Percentiles rank a stretch among this genome's conserved stretches.
These are phyloP conservation scores for Pseudocercospora vitis DNA, from an alignment of 2,329 filamentous ascomycete species.

Conservation along the genomic window DNA sequence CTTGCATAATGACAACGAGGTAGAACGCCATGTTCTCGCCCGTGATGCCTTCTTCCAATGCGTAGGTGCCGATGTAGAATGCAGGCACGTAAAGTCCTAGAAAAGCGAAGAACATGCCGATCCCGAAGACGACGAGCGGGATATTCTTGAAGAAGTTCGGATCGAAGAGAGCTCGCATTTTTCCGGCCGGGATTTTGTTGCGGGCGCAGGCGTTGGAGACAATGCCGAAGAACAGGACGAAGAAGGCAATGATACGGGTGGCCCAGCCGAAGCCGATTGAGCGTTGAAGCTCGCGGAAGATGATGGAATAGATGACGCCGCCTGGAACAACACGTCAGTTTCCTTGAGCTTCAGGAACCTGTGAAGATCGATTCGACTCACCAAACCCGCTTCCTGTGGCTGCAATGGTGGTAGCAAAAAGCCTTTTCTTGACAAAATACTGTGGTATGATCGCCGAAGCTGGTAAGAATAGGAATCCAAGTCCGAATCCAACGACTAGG, in stretches of 20 bases:
- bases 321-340: conserved; percentile 44
- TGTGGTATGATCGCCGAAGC: conserved; percentile 11
- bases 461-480: conserved; percentile 15
- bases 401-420: conserved; percentile 8
- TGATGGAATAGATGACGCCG: conserved; percentile 18
- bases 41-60: conserved; percentile 37
- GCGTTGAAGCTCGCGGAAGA: conserved; percentile 11
- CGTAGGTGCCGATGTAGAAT: conserved; percentile 61
- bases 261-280: conserved; percentile 16
- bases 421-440: conserved; percentile 12
- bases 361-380: neutral
- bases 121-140: conserved; percentile 26
- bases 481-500: conserved; percentile 10
- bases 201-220: neutral
- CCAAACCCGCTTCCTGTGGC: conserved; percentile 10
- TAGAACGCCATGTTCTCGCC: conserved; percentile 59
- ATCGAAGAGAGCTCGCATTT: conserved; percentile 36
- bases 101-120: conserved; percentile 43
- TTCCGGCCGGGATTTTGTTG: conserved; percentile 38
- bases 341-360: neutral
- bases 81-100: conserved; percentile 46
- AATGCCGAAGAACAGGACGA: conserved; percentile 17
- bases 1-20: conserved; percentile 66
- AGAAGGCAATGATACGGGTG: conserved; percentile 14
- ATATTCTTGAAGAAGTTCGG: conserved; percentile 41